Evolutionary conservation across 2,329 filamentous ascomycete genomes (phyloP), one percentile per base, ranked within the genome.

Genomic region (Podosphaera fusca): DNA sequence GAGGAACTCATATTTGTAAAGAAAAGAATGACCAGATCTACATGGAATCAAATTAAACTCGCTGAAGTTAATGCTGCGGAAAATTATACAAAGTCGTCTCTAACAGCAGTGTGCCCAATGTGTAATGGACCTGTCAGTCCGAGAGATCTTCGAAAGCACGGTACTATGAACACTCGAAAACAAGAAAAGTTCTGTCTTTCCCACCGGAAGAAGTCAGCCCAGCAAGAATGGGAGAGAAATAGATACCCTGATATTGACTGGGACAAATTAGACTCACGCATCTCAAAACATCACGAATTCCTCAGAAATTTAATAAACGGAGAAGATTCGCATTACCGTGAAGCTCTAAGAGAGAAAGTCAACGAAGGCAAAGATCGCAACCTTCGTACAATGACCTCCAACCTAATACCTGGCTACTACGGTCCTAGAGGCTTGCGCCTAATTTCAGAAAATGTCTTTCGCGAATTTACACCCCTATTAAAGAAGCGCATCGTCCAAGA

Each of bases 341-440:
- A 75, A 8, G 63, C 74, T 0, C 71, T 87, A 31, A 74, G 73
- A 3, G 70, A 74, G 2, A 75, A 71, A 10, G 71, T 85, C 49
- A 73, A 74, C 57, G 68, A 71, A 1, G 82, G 81, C 10, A 74
- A 76, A 64, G 77, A 76, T 35, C 74, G 78, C 56, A 82, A 76
- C 33, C 70, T 85, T 57, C 71, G 78, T 55, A 75, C 78, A 59
- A 79, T 74, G 55, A 69, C 62, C 35, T 64, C 70, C 29, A 67
- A 66, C 58, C 73, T 83, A 35, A 81, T 77, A 2, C 84, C 85
- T 8, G 88, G 88, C 0, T 95, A 94, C 69, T 95, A 94, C 69
- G 88, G 88, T 1, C 77, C 82, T 2, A 77, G 81, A 29, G 88
- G 88, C 1, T 74, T 84, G 55, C 78, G 78, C 54, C 70, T 77